These are phyloP conservation scores for Sugiyamaella floridensis DNA, from an alignment of 805 yeast species.

Conservation along the genomic window DNA sequence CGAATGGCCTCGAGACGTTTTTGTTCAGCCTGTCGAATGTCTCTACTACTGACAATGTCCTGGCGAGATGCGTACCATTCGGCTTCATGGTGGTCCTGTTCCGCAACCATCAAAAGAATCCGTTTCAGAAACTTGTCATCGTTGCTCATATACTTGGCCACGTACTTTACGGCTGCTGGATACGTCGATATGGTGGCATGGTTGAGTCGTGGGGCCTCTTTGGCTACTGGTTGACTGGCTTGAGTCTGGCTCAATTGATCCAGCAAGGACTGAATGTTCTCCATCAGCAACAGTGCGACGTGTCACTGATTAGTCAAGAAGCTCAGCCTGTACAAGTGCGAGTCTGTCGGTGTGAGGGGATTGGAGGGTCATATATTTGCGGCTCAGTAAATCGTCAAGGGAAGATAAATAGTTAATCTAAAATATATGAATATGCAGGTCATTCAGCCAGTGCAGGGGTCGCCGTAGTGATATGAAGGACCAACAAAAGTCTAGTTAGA, in stretches of 20 bases:
- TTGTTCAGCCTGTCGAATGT: neutral
- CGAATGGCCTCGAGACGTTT: neutral
- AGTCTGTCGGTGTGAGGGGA: no score
- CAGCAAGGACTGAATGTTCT: conserved; percentile 1
- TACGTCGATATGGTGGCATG: conserved; percentile 15
- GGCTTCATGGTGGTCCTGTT: conserved; percentile 15
- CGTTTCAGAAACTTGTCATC: conserved; percentile 11
- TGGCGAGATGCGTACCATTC: conserved; percentile 16
- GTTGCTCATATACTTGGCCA: conserved; percentile 12
- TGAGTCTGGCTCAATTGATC: conserved; percentile 2
- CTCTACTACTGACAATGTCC: conserved; percentile 9
- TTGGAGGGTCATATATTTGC: neutral
- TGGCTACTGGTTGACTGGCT: conserved; percentile 2
- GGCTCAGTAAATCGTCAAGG: neutral
- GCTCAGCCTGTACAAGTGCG: neutral
- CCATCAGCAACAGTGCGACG: neutral
- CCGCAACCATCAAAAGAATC: conserved; percentile 11
- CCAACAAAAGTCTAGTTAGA: no score
- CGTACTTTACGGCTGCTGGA: conserved; percentile 16
- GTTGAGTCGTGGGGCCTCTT: conserved; percentile 7
- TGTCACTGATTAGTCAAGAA: neutral
- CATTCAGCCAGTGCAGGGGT: no score
- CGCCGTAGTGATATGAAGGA: no score
- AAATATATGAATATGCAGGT: neutral
- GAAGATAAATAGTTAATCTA: no score